These are phyloP conservation scores for Meredithiella fracta DNA, from an alignment of 2,329 filamentous ascomycete genomes.

Conservation along the genomic window DNA sequence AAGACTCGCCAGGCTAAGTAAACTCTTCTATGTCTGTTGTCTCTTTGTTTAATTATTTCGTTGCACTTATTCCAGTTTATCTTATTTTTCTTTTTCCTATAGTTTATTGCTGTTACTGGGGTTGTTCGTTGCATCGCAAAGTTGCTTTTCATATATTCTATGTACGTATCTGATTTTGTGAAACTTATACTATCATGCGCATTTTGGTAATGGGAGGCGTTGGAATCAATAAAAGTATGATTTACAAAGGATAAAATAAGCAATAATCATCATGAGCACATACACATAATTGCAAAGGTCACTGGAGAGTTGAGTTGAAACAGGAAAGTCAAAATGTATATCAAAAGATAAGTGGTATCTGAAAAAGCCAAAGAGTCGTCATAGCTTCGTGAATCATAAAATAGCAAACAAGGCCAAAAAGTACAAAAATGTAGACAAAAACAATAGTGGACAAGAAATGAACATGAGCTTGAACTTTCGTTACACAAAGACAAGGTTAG, in stretches of 20 bases:
- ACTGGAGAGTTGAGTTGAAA: neutral
- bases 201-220: conserved; percentile 10
- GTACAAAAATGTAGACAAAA: conserved; percentile 1
- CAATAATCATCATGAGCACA: neutral
- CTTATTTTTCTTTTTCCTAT: conserved; percentile 1
- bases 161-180: neutral
- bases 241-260: conserved; percentile 3
- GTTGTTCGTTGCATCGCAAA: neutral
- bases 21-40: neutral
- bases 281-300: neutral
- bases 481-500: too few species aligned
- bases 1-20: conserved; percentile 14
- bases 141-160: conserved; percentile 3
- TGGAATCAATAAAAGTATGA: conserved; percentile 12
- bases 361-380: conserved; percentile 7
- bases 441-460: conserved; percentile 4
- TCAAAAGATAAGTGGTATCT: conserved; percentile 6
- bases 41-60: neutral
- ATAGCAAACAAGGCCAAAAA: neutral
- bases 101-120: neutral
- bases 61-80: neutral
- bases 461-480: neutral
- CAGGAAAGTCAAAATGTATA: conserved; percentile 1
- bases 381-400: conserved; percentile 14
- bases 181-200: conserved; percentile 9